Evolutionary conservation across 805 yeast genomes (phyloP).

Genomic region (Saccharomyces eubayanus): DNA sequence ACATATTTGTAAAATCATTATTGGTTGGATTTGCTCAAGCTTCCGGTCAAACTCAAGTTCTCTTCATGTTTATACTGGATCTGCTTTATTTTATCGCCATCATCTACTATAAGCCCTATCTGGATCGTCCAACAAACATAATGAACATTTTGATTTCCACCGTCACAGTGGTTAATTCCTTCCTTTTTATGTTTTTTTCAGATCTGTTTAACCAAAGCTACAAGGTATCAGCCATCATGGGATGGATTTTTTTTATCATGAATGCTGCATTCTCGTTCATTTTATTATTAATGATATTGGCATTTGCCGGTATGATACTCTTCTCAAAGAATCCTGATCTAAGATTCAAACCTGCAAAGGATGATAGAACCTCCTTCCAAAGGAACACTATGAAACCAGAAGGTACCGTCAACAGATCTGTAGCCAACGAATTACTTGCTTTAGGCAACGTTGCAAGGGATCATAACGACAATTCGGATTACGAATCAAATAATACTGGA

Average conservation of each 20-base stretch:
- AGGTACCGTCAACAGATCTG: conserved; percentile 22
- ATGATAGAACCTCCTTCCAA: conserved; percentile 89
- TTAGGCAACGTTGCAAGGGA: conserved; percentile 78
- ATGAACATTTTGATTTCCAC: conserved; percentile 64
- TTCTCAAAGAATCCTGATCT: conserved; percentile 83
- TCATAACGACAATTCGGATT: conserved; percentile 68
- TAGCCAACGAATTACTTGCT: conserved; percentile 52
- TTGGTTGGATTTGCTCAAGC: conserved; percentile 74
- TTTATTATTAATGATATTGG: conserved; percentile 60
- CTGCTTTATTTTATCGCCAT: conserved; percentile 57
- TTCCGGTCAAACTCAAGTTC: conserved; percentile 73
- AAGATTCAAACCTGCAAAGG: conserved; percentile 79
- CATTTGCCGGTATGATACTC: conserved; percentile 52
- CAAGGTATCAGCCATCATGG: conserved; percentile 78
- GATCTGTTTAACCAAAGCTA: conserved; percentile 75
- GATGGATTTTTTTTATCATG: conserved; percentile 78
- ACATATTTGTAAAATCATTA: conserved; percentile 56
- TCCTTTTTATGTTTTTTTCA: conserved; percentile 79
- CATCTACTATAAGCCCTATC: conserved; percentile 61
- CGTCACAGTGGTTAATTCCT: conserved; percentile 69
- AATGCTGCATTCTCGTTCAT: conserved; percentile 84
- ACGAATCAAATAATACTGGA: conserved; percentile 37
- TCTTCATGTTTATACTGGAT: conserved; percentile 70
- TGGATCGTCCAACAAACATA: conserved; percentile 76
- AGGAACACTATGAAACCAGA: conserved; percentile 27